Base-by-base conservation (phyloP, 495 filamentous ascomycete species). In the Durotheca rogersii region DNA sequence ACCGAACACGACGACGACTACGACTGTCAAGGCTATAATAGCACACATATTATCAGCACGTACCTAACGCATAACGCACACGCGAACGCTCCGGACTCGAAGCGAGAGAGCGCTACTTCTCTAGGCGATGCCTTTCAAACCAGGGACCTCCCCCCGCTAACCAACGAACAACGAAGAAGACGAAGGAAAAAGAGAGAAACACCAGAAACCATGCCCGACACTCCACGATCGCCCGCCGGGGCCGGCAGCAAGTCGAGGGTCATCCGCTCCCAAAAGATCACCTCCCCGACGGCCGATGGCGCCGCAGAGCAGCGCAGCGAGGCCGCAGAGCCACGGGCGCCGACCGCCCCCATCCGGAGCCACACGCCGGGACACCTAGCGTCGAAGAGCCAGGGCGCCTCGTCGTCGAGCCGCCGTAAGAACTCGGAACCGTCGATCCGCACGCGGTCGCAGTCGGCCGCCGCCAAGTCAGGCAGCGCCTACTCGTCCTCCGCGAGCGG, bases 301-400 rank as follows among this genome's bases (percentile, higher is more conserved):
- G 50, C 61, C 17, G 36, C 37, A 37, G 51, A 48, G 17, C 63
- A 67, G 20, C 61, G 64, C 20, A 31, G 9, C 44, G 59, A 71
- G 12, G 52, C 68, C 19, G 7, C 48, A 42, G 54, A 63, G 18
- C 42, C 46, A 45, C n/a, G n/a, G n/a, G n/a, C n/a, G n/a, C n/a
- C n/a, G n/a, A 43, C 37, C 17, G 42, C 39, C 43, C 58, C 73
- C 18, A 60, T 62, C 16, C 67, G 78, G 46, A 79, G 72, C 35
- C 78, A 80, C 49, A 80, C 77, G 0, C 77, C 77, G 3, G 77
- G 77, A 41, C 77, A 79, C 45, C 70, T 81, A 38, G 65, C 76
- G 3, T 68, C 72, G 30, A 77, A 73, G 64, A 70, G 61, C 46
- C 62, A 66, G 29, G 37, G 47, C 12, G 34, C 29, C 33, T 69